These are phyloP conservation scores for Phytophthora melonis DNA, from an alignment of 352 stramenopile species.

Conservation along the genomic window DNA sequence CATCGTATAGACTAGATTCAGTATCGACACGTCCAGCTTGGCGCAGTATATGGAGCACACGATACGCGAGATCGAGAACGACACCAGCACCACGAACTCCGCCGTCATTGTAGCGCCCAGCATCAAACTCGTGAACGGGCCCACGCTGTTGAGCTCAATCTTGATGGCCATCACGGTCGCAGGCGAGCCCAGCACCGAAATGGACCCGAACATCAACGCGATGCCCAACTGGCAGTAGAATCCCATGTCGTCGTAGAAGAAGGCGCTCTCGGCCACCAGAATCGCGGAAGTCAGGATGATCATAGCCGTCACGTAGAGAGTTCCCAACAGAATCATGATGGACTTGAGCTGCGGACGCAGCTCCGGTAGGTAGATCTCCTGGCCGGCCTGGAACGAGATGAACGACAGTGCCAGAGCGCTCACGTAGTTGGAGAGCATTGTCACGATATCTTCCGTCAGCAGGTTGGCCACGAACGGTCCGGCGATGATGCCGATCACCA, in stretches of 20 bases:
- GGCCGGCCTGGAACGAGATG: not conserved
- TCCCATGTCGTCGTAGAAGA: not conserved
- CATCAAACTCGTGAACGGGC: constrained; percentile 82
- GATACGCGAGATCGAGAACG: constrained; percentile 73
- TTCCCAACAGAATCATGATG: not conserved
- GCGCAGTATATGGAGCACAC: constrained; percentile 72
- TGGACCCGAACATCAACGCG: not conserved
- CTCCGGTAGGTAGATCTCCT: not conserved
- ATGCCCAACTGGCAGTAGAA: not conserved
- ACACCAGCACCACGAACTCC: constrained; percentile 79
- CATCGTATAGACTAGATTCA: constrained; percentile 66
- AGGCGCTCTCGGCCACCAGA: not conserved
- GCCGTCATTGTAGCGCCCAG: constrained; percentile 73
- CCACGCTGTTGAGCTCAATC: constrained; percentile 76
- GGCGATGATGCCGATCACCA: not conserved
- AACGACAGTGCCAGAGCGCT: not conserved
- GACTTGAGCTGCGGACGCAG: not conserved
- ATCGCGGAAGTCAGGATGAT: not conserved
- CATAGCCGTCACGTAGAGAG: not conserved
- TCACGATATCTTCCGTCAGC: not conserved
- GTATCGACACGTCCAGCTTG: constrained; percentile 61
- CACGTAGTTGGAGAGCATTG: not conserved
- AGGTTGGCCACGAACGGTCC: not conserved
- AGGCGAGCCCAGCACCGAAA: not conserved
- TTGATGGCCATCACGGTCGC: constrained; percentile 40